Base-by-base conservation (phyloP, 2,329 filamentous ascomycete genomes). In the Penicillium sp. region DNA sequence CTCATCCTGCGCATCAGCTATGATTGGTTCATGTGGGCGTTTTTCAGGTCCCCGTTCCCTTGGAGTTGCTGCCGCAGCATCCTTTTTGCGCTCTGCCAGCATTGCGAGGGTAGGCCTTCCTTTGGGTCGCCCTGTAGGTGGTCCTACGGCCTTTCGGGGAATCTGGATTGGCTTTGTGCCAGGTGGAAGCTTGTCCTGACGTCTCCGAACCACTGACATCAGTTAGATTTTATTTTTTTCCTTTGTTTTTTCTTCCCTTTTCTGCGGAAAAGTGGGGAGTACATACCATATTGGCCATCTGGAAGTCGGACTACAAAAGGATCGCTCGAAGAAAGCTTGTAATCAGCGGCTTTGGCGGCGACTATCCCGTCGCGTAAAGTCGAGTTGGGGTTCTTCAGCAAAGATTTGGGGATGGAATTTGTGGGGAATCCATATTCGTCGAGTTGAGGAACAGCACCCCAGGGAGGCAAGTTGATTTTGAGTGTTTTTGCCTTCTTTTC, bases 341-440 rank as follows among this genome's bases (percentile, higher is more conserved):
- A 73, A 47, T 73, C 66, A 24, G 54, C 52, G 16, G 75, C 71
- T 16, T 69, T 71, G 14, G 61, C 66, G 7, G 54, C 50, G 16
- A 59, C 52, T 11, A 78, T 63, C 42, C 75, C 71, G 39, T 79
- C 75, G n/a, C 68, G 62, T 27, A 83, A 68, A 24, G 73, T 76
- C 13, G 73, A 72, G 52, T 76, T 67, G 7, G 78, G 79, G 38
- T 75, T 67, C 22, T 69, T 72, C 29, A 76, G 57, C 18, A 77
- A 61, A 32, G 77, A 72, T 2, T 65, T 60, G 3, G 68, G 69
- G 3, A 61, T 52, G 1, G 64, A 58, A 29, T 73, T 64, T 27
- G 66, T 53, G 1, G 76, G 74, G 53, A 84, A 79, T 2, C 81
- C 82, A 68, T 81, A 76, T 32, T 74, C 64, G 58, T 84, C 79